Base-by-base conservation (phyloP, 805 yeast genomes). In the Yarrowia deformans region DNA sequence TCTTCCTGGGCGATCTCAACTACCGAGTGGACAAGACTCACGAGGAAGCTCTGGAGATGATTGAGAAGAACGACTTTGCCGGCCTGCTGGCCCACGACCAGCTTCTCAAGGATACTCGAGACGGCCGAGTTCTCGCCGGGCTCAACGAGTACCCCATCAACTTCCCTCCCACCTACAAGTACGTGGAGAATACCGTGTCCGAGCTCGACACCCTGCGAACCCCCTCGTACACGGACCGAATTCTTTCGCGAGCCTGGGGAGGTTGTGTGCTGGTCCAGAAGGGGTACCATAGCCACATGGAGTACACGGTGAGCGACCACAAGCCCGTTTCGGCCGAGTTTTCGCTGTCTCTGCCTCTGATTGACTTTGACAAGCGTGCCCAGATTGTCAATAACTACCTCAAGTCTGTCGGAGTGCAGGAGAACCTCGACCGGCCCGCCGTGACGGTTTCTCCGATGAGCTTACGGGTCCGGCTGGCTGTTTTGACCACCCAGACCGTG, bases 221-320 rank as follows among this genome's bases (percentile, higher is more conserved):
- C 8, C 90, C 90, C 0, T 84, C 89, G 0, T 87, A 87, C 74
- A 86, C 90, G 0, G 90, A 87, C 71, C 79, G 90, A 40, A 81
- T 87, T 2, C 45, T 71, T 8, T 56, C 71, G 3, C 69, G 61
- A 0, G 56, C 19, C 43, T 71, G 58, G 35, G 70, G 60, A 56
- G 70, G 63, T 32, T 56, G 48, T 61, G 29, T 61, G 72, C 40
- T 70, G 46, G 64, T 72, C 3, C 74, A 71, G 37, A 70, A 73
- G 8, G 75, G 73, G 9, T 80, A 79, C 67, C 70, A 55, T 12
- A 54, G 75, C 10, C 58, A 72, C 35, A 70, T 71, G 19, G 75
- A 75, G 32, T 79, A 78, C 69, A 74, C 74, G n/a, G 72, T 80
- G 0, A 85, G 88, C 0, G 90, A 87, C 72, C 90, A 87, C 74